Evolutionary conservation across 306 rosid genomes (phyloP).

Genomic region (Trifolium pratense): DNA sequence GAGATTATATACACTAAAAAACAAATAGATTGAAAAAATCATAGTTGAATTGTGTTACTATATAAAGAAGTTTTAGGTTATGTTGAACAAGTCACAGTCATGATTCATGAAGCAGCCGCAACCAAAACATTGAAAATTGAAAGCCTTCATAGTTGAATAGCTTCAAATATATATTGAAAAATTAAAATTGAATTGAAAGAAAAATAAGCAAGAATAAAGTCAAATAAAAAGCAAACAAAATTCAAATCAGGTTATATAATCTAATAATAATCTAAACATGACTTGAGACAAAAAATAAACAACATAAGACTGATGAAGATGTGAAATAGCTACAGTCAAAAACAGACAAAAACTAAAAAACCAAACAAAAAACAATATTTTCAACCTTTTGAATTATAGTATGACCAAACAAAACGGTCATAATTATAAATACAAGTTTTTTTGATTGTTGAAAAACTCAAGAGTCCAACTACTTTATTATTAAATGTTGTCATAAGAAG

Average conservation of each 20-base stretch:
- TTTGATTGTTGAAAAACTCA: conserved; percentile 55
- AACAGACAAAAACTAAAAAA: conserved; percentile 38
- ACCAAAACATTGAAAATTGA: conserved; percentile 46
- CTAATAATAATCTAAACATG: conserved; percentile 39
- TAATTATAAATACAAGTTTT: conserved; percentile 5
- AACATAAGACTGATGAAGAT: conserved; percentile 33
- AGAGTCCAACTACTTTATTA: conserved; percentile 60
- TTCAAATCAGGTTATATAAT: conserved; percentile 40
- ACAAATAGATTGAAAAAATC: conserved; percentile 7
- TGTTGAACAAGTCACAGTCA: conserved; percentile 48
- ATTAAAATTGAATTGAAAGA: conserved; percentile 30
- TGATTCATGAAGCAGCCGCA: conserved; percentile 49
- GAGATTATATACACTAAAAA: not conserved
- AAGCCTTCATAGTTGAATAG: conserved; percentile 53
- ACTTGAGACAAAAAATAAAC: conserved; percentile 34
- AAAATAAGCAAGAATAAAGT: conserved; percentile 26
- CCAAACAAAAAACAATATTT: conserved; percentile 38
- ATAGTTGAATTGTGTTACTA: conserved; percentile 9
- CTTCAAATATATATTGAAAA: conserved; percentile 22
- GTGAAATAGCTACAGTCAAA: conserved; percentile 46
- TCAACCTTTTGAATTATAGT: conserved; percentile 34
- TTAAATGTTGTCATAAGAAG: too few species aligned
- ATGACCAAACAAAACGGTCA: conserved; percentile 28
- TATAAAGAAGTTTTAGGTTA: conserved; percentile 24
- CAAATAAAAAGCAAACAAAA: conserved; percentile 37